A percentile compares a stretch with the other conserved stretches of the same genome.
phyloP scores from a whole-genome alignment of 371 early-diverging fungal genomes.

The Rhizopus microsporus region DNA sequence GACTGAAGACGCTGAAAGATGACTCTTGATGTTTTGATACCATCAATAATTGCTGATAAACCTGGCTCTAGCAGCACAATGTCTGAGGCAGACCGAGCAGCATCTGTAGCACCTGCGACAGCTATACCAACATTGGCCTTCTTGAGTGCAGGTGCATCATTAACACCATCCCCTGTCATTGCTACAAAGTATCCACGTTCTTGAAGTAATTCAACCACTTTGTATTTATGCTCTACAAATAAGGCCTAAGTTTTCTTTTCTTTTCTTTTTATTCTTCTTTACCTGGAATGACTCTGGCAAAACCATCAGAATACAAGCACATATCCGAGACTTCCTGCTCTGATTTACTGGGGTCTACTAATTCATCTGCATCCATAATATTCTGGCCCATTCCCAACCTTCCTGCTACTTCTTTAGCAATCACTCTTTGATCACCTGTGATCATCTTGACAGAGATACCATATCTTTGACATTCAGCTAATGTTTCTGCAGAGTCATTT shows the following conservation, averaged over 20 bases:
- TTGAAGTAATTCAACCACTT: conserved; percentile 59
- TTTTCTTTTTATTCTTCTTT: background rate
- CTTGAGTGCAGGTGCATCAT: conserved; percentile 82
- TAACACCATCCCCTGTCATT: conserved; percentile 87
- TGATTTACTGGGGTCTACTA: conserved; percentile 57
- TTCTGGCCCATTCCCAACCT: conserved; percentile 63
- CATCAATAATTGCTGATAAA: conserved; percentile 88
- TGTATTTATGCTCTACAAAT: conserved; percentile 56
- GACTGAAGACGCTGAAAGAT: conserved; percentile 92
- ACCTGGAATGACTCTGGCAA: conserved; percentile 82
- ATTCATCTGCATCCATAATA: conserved; percentile 64
- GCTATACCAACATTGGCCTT: conserved; percentile 71
- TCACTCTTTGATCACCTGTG: conserved; percentile 87
- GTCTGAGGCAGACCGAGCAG: conserved; percentile 92
- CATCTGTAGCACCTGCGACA: conserved; percentile 86
- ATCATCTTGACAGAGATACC: conserved; percentile 92
- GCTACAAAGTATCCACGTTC: conserved; percentile 58
- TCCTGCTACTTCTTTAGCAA: conserved; percentile 79
- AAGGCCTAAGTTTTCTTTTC: too few relatives aligned
- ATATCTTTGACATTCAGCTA: conserved; percentile 72
- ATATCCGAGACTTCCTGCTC: conserved; percentile 76
- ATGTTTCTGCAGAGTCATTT: conserved; percentile 72
- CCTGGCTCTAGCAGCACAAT: conserved; percentile 90
- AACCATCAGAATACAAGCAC: conserved; percentile 72
- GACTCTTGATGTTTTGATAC: conserved; percentile 78